Conservation (phyloP, 164 flowering plant species). For the Nymphaea thermarum region DNA sequence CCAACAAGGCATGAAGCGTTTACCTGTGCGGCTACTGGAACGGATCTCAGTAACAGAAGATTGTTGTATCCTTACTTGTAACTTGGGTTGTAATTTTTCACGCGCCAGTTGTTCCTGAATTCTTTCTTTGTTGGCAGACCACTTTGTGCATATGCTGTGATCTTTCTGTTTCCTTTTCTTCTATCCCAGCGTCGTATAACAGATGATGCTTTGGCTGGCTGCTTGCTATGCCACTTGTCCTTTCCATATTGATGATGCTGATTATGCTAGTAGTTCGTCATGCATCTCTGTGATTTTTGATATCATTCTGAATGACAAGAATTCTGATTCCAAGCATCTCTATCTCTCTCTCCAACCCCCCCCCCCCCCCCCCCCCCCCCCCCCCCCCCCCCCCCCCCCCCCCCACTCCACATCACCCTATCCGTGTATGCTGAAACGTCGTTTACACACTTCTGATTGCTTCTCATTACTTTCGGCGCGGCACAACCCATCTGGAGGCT, state of each 20-base stretch:
- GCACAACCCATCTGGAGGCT: no score
- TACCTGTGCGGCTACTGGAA: background rate
- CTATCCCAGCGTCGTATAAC: background rate
- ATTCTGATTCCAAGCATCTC: background rate
- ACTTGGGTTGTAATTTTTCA: background rate
- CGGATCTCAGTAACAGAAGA: background rate
- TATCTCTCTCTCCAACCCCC: background rate
- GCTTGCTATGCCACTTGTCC: background rate
- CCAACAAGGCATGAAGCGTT: background rate
- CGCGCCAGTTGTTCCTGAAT: background rate
- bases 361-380: background rate
- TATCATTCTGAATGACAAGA: background rate
- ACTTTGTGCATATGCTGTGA: background rate
- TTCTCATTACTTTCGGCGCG: no score
- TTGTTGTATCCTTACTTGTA: background rate
- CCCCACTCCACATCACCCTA: background rate
- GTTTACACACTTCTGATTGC: no score
- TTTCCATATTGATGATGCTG: background rate
- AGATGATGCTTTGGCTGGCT: background rate
- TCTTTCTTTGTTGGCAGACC: background rate
- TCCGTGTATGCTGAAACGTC: background rate
- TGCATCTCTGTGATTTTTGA: background rate
- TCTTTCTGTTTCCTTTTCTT: background rate
- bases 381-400: background rate
- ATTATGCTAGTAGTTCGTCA: background rate